Percentiles rank a stretch among this genome's conserved stretches.
These are phyloP conservation scores for Salvia sclarea DNA, from an alignment of 305 asterid species.

Conservation along the genomic window DNA sequence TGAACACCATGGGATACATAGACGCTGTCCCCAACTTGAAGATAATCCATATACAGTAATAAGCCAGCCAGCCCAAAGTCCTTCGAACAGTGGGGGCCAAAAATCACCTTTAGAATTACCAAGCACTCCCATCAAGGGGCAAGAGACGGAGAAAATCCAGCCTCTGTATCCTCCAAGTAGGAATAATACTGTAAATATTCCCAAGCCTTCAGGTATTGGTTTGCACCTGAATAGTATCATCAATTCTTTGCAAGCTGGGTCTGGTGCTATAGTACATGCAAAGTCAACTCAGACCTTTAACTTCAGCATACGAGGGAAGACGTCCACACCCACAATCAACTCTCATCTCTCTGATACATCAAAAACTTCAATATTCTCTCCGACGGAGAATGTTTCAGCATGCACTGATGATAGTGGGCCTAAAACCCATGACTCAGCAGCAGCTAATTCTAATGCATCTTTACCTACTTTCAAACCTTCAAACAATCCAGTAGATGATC, in stretches of 20 bases:
- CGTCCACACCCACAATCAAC: conserved; percentile 37
- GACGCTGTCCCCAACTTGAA: conserved; percentile 70
- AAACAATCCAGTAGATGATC: conserved; percentile 45
- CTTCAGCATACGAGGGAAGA: conserved; percentile 47
- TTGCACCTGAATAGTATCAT: conserved; percentile 81
- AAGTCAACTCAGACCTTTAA: conserved; percentile 53
- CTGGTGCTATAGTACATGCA: conserved; percentile 47
- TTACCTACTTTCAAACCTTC: conserved; percentile 41
- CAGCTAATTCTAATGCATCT: conserved; percentile 36
- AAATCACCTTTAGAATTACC: conserved; percentile 40
- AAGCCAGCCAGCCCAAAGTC: conserved; percentile 34
- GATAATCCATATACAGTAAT: conserved; percentile 42
- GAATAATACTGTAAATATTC: conserved; percentile 29
- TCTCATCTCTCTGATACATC: conserved; percentile 38
- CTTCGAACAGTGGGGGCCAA: conserved; percentile 41
- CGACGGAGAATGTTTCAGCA: conserved; percentile 38
- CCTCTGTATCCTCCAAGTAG: conserved; percentile 37
- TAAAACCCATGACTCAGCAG: conserved; percentile 36
- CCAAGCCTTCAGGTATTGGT: conserved; percentile 75
- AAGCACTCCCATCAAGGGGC: conserved; percentile 34
- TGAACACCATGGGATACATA: conserved; percentile 46
- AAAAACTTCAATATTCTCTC: conserved; percentile 40
- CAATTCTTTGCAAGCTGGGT: conserved; percentile 49
- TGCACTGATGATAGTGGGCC: conserved; percentile 33
- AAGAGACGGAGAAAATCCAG: conserved; percentile 37